Percentiles rank a stretch among this genome's conserved stretches.
phyloP scores from a whole-genome alignment of 441 rosid species.

The Hura crepitans region DNA sequence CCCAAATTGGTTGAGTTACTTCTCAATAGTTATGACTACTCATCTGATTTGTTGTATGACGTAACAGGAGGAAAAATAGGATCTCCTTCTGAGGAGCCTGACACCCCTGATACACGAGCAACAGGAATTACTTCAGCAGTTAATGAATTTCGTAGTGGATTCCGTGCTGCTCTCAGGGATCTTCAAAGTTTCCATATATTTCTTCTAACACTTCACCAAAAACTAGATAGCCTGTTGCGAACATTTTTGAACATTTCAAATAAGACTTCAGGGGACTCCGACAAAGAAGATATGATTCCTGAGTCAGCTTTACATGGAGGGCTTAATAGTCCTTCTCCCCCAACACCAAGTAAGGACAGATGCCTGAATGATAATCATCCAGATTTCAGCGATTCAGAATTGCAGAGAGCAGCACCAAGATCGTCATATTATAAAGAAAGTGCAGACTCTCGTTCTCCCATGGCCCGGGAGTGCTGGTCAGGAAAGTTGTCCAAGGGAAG shows the following conservation, averaged over 20 bases:
- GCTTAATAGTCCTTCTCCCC: constrained; percentile 49
- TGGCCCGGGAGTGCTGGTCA: constrained; percentile 74
- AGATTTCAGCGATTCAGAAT: constrained; percentile 65
- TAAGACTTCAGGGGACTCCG: constrained; percentile 63
- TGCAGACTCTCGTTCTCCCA: constrained; percentile 59
- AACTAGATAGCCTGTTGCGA: constrained; percentile 68
- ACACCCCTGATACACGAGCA: constrained; percentile 24
- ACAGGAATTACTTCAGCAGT: constrained; percentile 44
- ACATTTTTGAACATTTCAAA: constrained; percentile 66
- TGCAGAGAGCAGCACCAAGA: constrained; percentile 51
- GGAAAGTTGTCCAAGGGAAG: constrained; percentile 56
- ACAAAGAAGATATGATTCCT: constrained; percentile 68
- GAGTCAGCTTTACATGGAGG: constrained; percentile 60
- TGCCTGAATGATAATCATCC: constrained; percentile 43
- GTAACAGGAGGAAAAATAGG: constrained; percentile 89
- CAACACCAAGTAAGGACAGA: constrained; percentile 60
- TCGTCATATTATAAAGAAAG: constrained; percentile 62
- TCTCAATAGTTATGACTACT: constrained; percentile 62
- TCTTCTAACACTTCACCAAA: constrained; percentile 89
- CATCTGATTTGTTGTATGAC: constrained; percentile 71
- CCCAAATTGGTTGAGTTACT: constrained; percentile 96
- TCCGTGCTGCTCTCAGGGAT: constrained; percentile 86
- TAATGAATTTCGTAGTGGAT: constrained; percentile 77
- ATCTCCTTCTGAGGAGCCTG: constrained; percentile 43
- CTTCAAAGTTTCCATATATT: constrained; percentile 92